Evolutionary conservation across 2,329 filamentous ascomycete species (phyloP), one percentile per base, ranked within the genome.

Genomic region (Phialophora expanda): DNA sequence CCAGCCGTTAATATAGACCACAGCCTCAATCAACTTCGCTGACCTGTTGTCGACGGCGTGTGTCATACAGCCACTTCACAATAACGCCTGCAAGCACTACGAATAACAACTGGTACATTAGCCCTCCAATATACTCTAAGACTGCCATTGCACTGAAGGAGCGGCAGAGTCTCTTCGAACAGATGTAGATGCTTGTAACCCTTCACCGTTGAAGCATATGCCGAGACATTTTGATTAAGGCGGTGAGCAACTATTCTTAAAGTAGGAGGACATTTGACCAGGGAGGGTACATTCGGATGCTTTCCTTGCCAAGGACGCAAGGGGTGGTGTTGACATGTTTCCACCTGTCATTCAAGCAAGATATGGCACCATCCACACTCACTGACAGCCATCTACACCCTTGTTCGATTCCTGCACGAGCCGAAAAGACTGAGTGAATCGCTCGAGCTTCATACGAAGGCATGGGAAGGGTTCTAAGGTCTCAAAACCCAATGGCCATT

Each of bases 21-120:
- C 30, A 26, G 3, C 14, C 2, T 51, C 24, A 30, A 38, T 34
- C 1, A 22, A 26, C 17, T 28, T 53, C 46, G 17, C 46, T 17
- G 41, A 53, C 58, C 24, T 30, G 46, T 54, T 20, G 58, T 54
- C 30, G 58, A 12, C 46, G 46, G 11, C 20, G 46, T 53, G 44
- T 26, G 26, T 34, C 46, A 50, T 17, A 53, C n/a, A 61, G n/a
- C 46, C 58, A 61, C 46, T 53, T 61, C 46, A 53, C 24, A 32
- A 53, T 20, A 54, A 61, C 12, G 14, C 26, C 28, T 0, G 2
- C 46, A 41, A 41, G 28, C 41, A 38, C 58, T 22, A 4, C n/a
- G 48, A 61, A n/a, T 26, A 61, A 12, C 11, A 61, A 53, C 28
- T 38, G 11, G n/a, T 53, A 53, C n/a, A 53, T 6, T 7, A 53